phyloP scores from a whole-genome alignment of 1,139 yeast species.

The Hyphopichia pseudoburtonii region DNA sequence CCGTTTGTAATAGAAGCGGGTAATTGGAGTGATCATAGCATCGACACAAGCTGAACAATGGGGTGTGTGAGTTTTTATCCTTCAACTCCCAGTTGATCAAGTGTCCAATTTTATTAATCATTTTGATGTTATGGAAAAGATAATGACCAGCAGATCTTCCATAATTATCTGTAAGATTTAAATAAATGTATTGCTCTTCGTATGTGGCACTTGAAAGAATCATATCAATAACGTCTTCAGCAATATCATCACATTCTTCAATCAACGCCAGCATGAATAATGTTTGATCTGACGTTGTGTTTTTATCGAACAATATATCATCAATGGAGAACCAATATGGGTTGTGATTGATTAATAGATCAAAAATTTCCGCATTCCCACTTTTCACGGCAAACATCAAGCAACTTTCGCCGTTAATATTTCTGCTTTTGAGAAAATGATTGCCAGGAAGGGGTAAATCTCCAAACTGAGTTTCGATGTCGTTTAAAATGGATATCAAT shows the following conservation, averaged over 20 bases:
- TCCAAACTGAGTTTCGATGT: constrained; percentile 16
- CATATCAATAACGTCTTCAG: constrained; percentile 48
- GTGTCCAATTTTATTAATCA: constrained; percentile 56
- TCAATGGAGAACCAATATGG: constrained; percentile 59
- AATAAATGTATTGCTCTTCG: constrained; percentile 48
- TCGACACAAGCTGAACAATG: constrained; percentile 71
- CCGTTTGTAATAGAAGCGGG: constrained; percentile 43
- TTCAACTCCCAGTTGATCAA: constrained; percentile 68
- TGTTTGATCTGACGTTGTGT: constrained; percentile 48
- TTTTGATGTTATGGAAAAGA: constrained; percentile 55
- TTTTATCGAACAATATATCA: constrained; percentile 64
- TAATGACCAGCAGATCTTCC: constrained; percentile 74
- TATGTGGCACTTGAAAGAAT: constrained; percentile 42
- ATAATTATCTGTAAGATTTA: constrained; percentile 49
- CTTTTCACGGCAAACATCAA: constrained; percentile 53
- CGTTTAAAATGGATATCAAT: constrained; percentile 20
- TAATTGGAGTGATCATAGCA: constrained; percentile 80
- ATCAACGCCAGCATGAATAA: constrained; percentile 63
- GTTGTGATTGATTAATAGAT: constrained; percentile 41
- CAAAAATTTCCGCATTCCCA: constrained; percentile 44
- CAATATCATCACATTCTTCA: constrained; percentile 49
- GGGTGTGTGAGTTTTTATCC: constrained; percentile 75
- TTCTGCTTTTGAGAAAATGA: constrained; percentile 52
- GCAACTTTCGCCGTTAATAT: constrained; percentile 67
- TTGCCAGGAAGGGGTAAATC: constrained; percentile 29